These are phyloP conservation scores for Juglanconis sp. DNA, from an alignment of 2,329 filamentous ascomycete species.

Conservation along the genomic window DNA sequence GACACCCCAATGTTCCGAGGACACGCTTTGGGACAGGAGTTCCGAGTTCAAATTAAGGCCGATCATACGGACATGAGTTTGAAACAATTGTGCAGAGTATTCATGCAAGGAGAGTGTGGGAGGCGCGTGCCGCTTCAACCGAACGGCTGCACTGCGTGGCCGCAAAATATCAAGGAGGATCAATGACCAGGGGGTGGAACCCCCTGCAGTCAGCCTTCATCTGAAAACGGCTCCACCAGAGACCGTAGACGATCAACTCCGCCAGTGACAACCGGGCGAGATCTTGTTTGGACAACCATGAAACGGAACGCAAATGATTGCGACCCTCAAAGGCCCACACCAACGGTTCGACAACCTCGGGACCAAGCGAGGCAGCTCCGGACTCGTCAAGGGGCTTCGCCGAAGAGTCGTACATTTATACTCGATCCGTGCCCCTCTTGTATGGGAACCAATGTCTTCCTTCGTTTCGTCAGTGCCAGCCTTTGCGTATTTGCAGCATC, in stretches of 20 bases:
- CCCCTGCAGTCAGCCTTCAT: conserved; percentile 1
- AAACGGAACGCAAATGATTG: background rate
- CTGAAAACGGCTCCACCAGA: background rate
- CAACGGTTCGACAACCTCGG: background rate
- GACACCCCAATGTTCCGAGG: too few relatives aligned
- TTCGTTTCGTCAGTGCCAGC: background rate
- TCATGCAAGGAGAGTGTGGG: too few relatives aligned
- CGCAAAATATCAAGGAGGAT: background rate
- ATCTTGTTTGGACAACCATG: conserved; percentile 1
- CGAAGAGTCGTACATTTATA: background rate
- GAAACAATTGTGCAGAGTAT: too few relatives aligned
- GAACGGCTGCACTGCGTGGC: too few relatives aligned
- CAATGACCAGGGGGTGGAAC: background rate
- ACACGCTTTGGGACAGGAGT: too few relatives aligned
- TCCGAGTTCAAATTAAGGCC: too few relatives aligned
- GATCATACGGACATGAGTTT: too few relatives aligned
- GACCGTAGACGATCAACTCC: background rate
- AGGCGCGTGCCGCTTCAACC: too few relatives aligned
- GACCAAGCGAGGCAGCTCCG: background rate
- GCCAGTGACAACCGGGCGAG: background rate
- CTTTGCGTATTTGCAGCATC: background rate
- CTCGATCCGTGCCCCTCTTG: background rate
- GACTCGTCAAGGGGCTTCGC: background rate
- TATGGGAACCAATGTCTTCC: background rate
- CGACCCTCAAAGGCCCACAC: background rate